Evolutionary conservation across 257 asterid genomes (phyloP), one percentile per base, ranked within the genome.

Genomic region (Solanum sparsipilum): DNA sequence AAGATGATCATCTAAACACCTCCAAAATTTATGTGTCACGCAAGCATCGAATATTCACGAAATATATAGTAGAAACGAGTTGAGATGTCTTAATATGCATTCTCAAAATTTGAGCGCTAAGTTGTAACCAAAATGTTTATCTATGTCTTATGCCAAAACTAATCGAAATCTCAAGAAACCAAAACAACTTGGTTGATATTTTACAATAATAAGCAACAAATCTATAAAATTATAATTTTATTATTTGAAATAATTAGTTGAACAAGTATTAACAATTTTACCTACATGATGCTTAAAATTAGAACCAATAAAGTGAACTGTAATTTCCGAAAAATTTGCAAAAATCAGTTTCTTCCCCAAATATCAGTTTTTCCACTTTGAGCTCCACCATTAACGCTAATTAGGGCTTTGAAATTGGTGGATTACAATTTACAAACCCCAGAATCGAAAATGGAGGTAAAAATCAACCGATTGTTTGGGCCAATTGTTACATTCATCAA

Each of bases 401-500:
- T 27, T 68, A 27, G 18, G 63, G 35, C 13, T 78, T 10, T 56
- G 7, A 41, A 41, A 15, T 48, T 81, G 39, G 41, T 56, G 85
- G 63, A 35, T 31, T 25, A 34, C 52, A 44, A 44, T 44, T 44
- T 44, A 44, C 11, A 8, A 73, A 52, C n/a, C 10, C 34, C 15
- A 31, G 38, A 48, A 48, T 27, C 27, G 75, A 87, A 88, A 35
- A 93, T 93, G 95, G 96, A 91, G 60, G 91, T 88, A 3, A 93
- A 91, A 90, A 89, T 95, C 3, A 87, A 91, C 89, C 88, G 89
- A 44, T 95, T 95, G 85, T 90, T 93, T 75, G 94, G 93, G 27
- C 93, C 95, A 18, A 95, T 95, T 35, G 78, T 94, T 32, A 89
- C 84, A 86, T 95, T 95, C 92, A 92, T 95, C 92, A 90, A 90